Evolutionary conservation across 2,329 filamentous ascomycete genomes (phyloP).

Genomic region (Ascocoryne sarcoides): DNA sequence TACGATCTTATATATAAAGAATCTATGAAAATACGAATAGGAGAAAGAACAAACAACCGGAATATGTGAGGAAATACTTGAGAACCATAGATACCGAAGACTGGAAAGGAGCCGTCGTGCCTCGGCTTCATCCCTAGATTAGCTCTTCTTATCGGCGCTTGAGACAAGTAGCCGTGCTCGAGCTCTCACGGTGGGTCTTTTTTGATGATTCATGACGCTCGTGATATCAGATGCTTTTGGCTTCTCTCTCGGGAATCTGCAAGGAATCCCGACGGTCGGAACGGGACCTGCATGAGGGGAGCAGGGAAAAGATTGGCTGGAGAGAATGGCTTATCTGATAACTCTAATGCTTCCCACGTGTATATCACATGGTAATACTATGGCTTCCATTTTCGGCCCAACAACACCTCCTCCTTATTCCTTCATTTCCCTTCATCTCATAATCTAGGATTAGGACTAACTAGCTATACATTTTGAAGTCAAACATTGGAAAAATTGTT

Average conservation of each 20-base stretch:
- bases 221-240: neutral
- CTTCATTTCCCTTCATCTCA: too few species aligned
- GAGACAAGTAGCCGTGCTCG: neutral
- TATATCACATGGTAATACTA: too few species aligned
- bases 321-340: too few species aligned
- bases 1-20: neutral
- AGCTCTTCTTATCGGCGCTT: neutral
- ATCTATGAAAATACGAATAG: neutral
- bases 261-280: neutral
- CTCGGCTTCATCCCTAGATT: neutral
- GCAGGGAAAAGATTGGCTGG: too few species aligned
- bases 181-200: neutral
- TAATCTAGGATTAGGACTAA: too few species aligned
- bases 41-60: neutral
- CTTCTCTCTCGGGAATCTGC: neutral
- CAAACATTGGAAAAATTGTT: too few species aligned
- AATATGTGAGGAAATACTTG: neutral
- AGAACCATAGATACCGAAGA: neutral
- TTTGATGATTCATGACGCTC: neutral
- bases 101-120: neutral
- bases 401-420: too few species aligned
- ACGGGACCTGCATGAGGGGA: neutral
- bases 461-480: too few species aligned
- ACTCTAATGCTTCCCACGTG: too few species aligned
- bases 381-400: too few species aligned